Evolutionary conservation across 208 protist species (phyloP).

Genomic region (Sergeia podlipaevii): DNA sequence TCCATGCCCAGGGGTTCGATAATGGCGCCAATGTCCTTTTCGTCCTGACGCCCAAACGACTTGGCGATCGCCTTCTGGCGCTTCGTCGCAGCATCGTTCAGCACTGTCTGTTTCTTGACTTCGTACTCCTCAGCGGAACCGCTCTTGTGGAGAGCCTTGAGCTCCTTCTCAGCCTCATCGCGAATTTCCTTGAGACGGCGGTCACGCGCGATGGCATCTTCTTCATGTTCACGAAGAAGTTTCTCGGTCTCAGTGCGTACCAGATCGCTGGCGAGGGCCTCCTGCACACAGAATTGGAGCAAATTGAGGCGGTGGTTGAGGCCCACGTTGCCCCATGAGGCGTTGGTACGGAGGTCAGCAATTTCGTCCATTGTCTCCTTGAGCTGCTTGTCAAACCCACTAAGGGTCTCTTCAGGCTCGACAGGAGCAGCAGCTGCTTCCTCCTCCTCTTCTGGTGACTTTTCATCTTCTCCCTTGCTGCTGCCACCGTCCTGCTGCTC

Average conservation of each 20-base stretch:
- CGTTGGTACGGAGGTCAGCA: slow-evolving; percentile 45
- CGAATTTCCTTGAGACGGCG: slow-evolving; percentile 58
- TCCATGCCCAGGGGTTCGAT: slow-evolving; percentile 81
- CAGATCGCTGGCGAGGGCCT: slow-evolving; percentile 44
- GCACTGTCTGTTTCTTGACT: slow-evolving; percentile 24
- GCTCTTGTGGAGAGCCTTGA: slow-evolving; percentile 50
- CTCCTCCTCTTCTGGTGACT: slow-evolving; percentile 19
- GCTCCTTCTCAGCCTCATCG: slow-evolving; percentile 73
- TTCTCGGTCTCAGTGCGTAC: slow-evolving; percentile 56
- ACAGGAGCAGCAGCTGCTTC: background rate
- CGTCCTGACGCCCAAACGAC: slow-evolving; percentile 35
- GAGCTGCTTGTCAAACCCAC: slow-evolving; percentile 39
- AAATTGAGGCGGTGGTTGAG: slow-evolving; percentile 71
- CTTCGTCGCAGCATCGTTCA: slow-evolving; percentile 29
- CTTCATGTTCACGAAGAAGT: slow-evolving; percentile 44
- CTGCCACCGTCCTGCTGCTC: slow-evolving; percentile 10
- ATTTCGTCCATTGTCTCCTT: slow-evolving; percentile 59
- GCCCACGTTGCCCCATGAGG: slow-evolving; percentile 83
- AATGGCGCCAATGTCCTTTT: slow-evolving; percentile 41
- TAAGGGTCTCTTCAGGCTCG: slow-evolving; percentile 18
- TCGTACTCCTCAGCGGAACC: slow-evolving; percentile 26
- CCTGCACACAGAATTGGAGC: slow-evolving; percentile 65
- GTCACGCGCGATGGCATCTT: slow-evolving; percentile 34
- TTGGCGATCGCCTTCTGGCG: slow-evolving; percentile 20
- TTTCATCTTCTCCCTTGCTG: background rate